Evolutionary conservation across 768 basidiomycete genomes (phyloP), one percentile per base, ranked within the genome.

Genomic region (Boletus tylopilopsis): DNA sequence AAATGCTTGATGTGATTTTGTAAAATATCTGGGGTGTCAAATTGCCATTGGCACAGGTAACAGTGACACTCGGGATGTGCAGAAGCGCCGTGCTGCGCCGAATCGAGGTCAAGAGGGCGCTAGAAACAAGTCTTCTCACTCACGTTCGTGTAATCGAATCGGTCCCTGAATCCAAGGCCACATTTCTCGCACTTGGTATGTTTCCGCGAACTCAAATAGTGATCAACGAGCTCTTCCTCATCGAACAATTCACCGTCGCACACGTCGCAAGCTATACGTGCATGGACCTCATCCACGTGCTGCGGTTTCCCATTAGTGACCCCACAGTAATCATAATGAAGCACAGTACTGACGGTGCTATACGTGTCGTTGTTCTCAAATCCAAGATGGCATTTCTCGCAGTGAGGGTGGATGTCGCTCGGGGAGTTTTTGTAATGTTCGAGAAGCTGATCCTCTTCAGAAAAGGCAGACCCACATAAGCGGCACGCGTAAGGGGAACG

Each of bases 1-100:
- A 78, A 77, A 11, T 66, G 64, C 18, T 51, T 62, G 55, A 73
- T 75, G 51, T 80, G 78, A 25, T 63, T 64, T 38, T 71, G 65
- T 22, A 76, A 51, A 18, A 64, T 57, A 21, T 71, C 68, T 2
- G 60, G 42, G 13, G 65, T 64, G 34, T 71, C 68, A 49, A 79
- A 79, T 29, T 69, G 69, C 47, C 68, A 65, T 9, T 63, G 66
- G 55, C 77, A 79, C 4, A 57, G 46, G 30, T 59, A 54, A 37
- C 73, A 74, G 13, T 64, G 60, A 33, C 58, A 56, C 25, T 71
- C 69, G 10, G 65, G 69, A 45, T 69, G 69, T 23, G 50, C 55
- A 8, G 53, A 58, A 25, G 56, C 68, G 6, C 66, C 68, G 30
- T 69, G 69, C 67, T 68, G 38, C 34, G 32, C 29, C 36, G 16